phyloP scores from a whole-genome alignment of 768 basidiomycete species.

The Gloeostereum incarnatum region DNA sequence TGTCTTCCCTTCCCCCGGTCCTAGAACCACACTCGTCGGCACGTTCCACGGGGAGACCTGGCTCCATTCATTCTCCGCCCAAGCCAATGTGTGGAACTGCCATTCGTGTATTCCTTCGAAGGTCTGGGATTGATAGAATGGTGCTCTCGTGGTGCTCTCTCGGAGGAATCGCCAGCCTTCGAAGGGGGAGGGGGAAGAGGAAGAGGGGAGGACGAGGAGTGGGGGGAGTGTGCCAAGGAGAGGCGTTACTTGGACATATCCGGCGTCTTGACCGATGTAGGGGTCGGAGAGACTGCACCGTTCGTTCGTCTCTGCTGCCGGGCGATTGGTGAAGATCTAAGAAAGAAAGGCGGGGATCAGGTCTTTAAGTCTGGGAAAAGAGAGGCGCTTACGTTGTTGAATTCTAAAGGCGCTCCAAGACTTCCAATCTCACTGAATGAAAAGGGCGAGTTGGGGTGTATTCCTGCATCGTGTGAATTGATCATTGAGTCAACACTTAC shows the following conservation, averaged over 20 bases:
- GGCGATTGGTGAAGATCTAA: constrained; percentile 47
- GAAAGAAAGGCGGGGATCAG: not conserved
- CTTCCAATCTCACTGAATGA: constrained; percentile 48
- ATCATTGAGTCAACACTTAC: too few relatives aligned
- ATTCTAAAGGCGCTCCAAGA: constrained; percentile 42
- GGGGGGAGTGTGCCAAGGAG: constrained; percentile 45
- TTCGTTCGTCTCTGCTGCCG: constrained; percentile 40
- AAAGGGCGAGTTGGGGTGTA: too few relatives aligned
- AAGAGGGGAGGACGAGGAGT: constrained; percentile 37
- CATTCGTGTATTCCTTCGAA: constrained; percentile 54
- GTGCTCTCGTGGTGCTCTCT: constrained; percentile 32
- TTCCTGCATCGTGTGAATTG: too few relatives aligned
- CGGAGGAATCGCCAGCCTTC: constrained; percentile 53
- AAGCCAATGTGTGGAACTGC: constrained; percentile 49
- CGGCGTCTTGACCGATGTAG: constrained; percentile 48
- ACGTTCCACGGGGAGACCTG: constrained; percentile 44
- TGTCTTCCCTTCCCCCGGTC: constrained; percentile 37
- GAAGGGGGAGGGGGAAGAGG: constrained; percentile 33
- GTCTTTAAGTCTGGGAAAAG: not conserved
- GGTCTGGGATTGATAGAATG: constrained; percentile 49
- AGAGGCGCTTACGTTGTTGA: constrained; percentile 36
- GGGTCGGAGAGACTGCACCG: constrained; percentile 48
- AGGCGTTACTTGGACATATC: constrained; percentile 43
- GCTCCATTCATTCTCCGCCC: constrained; percentile 47
- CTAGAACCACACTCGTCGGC: constrained; percentile 35